Base-by-base conservation (phyloP, 2,329 filamentous ascomycete genomes). In the Aspergillaceae sp. region DNA sequence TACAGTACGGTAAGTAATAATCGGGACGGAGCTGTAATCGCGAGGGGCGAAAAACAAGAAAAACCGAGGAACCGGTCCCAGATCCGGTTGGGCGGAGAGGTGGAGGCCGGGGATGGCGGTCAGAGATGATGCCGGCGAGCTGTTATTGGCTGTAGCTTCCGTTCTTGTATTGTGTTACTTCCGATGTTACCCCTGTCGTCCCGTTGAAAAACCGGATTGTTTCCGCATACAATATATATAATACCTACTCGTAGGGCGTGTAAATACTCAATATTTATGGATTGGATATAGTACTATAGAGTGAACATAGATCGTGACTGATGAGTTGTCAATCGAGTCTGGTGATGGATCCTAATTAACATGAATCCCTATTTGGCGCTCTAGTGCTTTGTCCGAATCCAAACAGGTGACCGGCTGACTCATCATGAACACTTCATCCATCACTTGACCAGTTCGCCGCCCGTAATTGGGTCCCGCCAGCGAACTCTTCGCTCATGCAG, bases 31-130 rank as follows among this genome's bases (percentile, higher is more conserved):
- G 7, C 19, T n/a, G 9, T 53, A 50, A 49, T 51, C 53, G 56
- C 51, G 48, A 56, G 55, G 53, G 46, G 53, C 51, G 44, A 42
- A 44, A 26, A 34, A 51, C 45, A 45, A 33, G 48, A 49, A 48
- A 51, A 54, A 56, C 56, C 56, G 51, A 59, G 54, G 55, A 49
- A 55, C 48, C 55, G 55, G 55, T 57, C 51, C 51, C 46, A 42
- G 36, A 28, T 28, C 8, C 19, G 3, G 26, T 38, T 38, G 36
- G 36, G 9, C 30, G 32, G 47, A 46, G 43, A 46, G 43, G 43
- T 19, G 19, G 19, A 19, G 19, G 19, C 19, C 19, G 19, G 19
- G 19, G 50, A 56, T 53, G 51, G 56, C 56, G 56, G 56, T 58
- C 56, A 57, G 50, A 44, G 40, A 47, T 45, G 33, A 35, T 44